Evolutionary conservation across 106 monocot species (phyloP), one percentile per base, ranked within the genome.

Genomic region (Dendrobium huoshanense): DNA sequence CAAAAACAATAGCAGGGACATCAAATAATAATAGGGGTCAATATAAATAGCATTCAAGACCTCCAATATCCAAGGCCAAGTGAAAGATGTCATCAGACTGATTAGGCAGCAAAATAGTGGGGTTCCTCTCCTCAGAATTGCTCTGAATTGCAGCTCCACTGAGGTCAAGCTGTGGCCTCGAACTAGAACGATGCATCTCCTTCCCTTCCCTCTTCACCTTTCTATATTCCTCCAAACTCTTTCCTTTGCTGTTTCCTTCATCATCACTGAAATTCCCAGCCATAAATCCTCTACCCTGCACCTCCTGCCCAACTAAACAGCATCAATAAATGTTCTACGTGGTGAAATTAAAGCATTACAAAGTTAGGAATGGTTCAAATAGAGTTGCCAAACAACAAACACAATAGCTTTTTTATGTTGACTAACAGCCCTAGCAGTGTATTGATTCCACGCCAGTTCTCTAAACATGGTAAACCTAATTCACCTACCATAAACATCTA

Each of bases 51-150:
- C 51, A 37, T n/a, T 33, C 4, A 65, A 43, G 16, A 98, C 98
- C 98, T 81, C 98, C 98, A 78, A 98, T 92, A 77, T 98, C 98
- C 10, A 98, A 84, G 24, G 98, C 94, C 48, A 98, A 82, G 79
- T 95, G 95, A 51, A 92, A 95, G 80, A 98, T 98, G 79, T 98
- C 98, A 82, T 94, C 94, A 11, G 95, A 95, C 83, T 98, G 98
- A 65, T 98, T 98, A 9, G 98, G 98, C 75, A 98, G 81, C 67
- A 98, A 79, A 75, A 98, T 98, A 2, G 89, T 91, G 0, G 98
- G 98, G 65, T 98, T 92, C 81, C 94, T 84, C 78, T 98, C 98
- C 86, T 98, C 94, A 31, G 88, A 88, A 72, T 92, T 91, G 2
- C 91, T 89, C 54, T 95, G 92, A 70, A 98, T 98, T 7, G 92